These are phyloP conservation scores for Chlorophyllum brunneum DNA, from an alignment of 768 basidiomycete species.

Conservation along the genomic window DNA sequence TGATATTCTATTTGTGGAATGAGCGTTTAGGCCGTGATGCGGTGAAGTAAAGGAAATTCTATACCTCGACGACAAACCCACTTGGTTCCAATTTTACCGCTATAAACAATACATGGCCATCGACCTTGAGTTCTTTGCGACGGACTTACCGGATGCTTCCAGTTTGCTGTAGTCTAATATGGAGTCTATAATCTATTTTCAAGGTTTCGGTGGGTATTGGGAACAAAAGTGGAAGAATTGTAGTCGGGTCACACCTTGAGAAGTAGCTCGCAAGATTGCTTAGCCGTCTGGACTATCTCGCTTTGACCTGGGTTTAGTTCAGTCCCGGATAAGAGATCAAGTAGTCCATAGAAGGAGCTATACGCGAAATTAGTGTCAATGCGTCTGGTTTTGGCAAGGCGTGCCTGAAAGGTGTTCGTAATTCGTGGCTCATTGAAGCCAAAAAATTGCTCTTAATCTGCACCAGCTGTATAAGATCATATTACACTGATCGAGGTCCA, in stretches of 20 bases:
- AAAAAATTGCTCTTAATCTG: slow-evolving; percentile 75
- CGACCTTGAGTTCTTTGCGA: background rate
- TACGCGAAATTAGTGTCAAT: background rate
- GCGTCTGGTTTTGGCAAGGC: background rate
- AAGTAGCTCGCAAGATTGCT: slow-evolving; percentile 72
- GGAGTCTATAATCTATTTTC: slow-evolving; percentile 67
- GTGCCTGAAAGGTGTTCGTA: slow-evolving; percentile 76
- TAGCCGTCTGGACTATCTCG: slow-evolving; percentile 79
- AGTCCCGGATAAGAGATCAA: slow-evolving; percentile 71
- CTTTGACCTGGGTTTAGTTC: slow-evolving; percentile 65
- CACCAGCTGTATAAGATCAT: background rate
- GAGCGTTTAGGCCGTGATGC: background rate
- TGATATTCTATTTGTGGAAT: slow-evolving; percentile 42
- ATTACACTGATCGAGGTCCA: background rate
- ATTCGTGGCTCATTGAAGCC: slow-evolving; percentile 75
- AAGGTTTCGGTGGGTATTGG: slow-evolving; percentile 2
- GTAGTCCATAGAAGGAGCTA: slow-evolving; percentile 72
- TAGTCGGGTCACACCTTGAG: slow-evolving; percentile 44
- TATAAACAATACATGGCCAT: slow-evolving; percentile 19
- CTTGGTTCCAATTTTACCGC: slow-evolving; percentile 69
- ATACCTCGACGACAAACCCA: slow-evolving; percentile 60
- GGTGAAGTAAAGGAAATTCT: slow-evolving; percentile 7
- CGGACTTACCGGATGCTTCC: slow-evolving; percentile 58
- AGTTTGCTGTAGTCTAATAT: slow-evolving; percentile 79
- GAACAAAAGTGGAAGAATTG: background rate